Evolutionary conservation across 1,284 basidiomycete species (phyloP), one percentile per base, ranked within the genome.

Genomic region (Cutaneotrichosporon cutaneum): DNA sequence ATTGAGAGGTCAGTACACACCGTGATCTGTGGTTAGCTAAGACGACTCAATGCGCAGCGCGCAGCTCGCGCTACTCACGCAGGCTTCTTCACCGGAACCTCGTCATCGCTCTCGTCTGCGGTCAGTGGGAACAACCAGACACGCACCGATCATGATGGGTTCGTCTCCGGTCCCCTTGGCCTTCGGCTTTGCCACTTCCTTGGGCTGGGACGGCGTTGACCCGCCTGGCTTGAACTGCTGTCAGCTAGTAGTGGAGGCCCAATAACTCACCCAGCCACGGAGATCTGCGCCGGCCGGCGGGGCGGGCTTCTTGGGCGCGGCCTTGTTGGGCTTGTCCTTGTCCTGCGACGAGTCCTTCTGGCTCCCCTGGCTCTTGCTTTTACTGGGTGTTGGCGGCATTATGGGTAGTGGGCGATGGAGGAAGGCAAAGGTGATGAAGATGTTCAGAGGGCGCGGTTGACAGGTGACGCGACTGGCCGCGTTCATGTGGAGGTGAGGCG

Each of bases 31-130:
- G 10, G 42, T 44, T 33, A 47, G 53, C 44, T 21, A 32, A 11
- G 32, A 7, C 21, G 5, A 9, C 11, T 5, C 5, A 7, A 8
- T 13, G 8, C 35, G 2, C n/a, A 30, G 11, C n/a, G n/a, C n/a
- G n/a, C n/a, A n/a, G n/a, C n/a, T n/a, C n/a, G n/a, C n/a, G n/a
- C 48, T 22, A 64, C 68, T 64, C 56, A 67, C 67, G 54, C 48
- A 10, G 68, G 65, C 55, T 65, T 66, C 54, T 70, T 66, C 4
- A 62, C 52, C 2, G 44, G 50, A 26, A 62, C 63, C 48, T 77
- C 76, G 22, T 76, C 76, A 44, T 76, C 75, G 56, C 74, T 76
- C 56, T 75, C 74, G 44, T 74, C 73, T 73, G 58, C 30, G 21
- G 45, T 60, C 8, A 63, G 56, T 50, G 3, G 24, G 35, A 54